Base-by-base conservation (phyloP, 2,329 filamentous ascomycete species). In the Verticillium tricorpus region DNA sequence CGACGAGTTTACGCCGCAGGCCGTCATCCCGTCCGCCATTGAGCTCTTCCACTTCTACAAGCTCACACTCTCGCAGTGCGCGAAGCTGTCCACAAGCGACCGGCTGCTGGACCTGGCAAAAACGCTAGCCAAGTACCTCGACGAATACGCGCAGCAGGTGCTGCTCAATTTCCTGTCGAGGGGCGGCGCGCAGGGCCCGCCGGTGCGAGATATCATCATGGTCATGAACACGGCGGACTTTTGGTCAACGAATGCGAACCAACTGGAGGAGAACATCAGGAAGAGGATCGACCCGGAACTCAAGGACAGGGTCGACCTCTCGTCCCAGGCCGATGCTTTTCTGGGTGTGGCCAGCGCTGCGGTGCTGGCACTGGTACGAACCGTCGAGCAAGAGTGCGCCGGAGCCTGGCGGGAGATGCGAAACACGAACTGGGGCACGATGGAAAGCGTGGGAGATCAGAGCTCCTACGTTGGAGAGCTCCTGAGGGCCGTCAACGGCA, bases 21-120 rank as follows among this genome's bases (percentile, higher is more conserved):
- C 92, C 55, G 94, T 99, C 61, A 94, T 97, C 62, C 83, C 90
- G 1, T 98, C 95, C 0, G 96, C 95, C 3, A 97, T 96, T 56
- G 95, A 99, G 72, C 85, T 99, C 0, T 99, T 99, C 76, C 92
- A 97, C 70, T 97, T 97, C 72, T 99, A 99, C 77, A 92, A 96
- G 64, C 85, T 94, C 63, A 94, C 92, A 0, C 79, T 99, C 39
- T 92, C 93, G 3, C 95, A 99, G 77, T 99, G 95, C 75, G 93
- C 95, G 4, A 98, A 97, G 74, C 82, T 99, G 1, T 98, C 95
- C 0, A 97, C 94, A 0, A 91, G 93, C n/a, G 88, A 90, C 60
- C 87, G 92, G 50, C 79, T 99, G 52, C 82, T 96, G 12, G 94
- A 99, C 66, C 78, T 99, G 9, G 90, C 93, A 0, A 90, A 85